Evolutionary conservation across 169 alveolate genomes (phyloP).

Genomic region (Babesia gibsoni): DNA sequence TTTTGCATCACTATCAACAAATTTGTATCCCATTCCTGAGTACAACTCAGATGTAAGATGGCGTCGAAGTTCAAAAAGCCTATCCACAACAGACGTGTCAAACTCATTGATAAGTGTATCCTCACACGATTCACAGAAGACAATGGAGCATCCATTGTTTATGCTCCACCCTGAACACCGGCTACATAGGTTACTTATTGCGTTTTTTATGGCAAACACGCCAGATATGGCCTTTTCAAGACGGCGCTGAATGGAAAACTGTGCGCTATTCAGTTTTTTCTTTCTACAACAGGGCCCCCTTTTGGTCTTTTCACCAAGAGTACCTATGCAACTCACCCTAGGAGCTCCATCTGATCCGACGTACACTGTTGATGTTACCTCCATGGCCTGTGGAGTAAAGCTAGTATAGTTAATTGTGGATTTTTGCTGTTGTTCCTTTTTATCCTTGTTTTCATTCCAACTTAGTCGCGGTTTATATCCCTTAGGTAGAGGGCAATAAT

Average conservation of each 20-base stretch:
- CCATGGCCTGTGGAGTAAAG: slow-evolving; percentile 8
- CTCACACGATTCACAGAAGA: slow-evolving; percentile 61
- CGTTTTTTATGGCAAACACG: slow-evolving; percentile 42
- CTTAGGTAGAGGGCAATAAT: slow-evolving; percentile 25
- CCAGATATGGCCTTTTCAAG: slow-evolving; percentile 8
- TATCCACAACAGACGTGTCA: slow-evolving; percentile 22
- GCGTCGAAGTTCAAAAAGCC: slow-evolving; percentile 38
- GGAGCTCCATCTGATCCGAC: slow-evolving; percentile 24
- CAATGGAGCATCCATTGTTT: slow-evolving; percentile 26
- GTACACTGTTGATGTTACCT: background rate
- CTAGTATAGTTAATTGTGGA: background rate
- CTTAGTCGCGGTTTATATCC: background rate
- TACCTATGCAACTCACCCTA: slow-evolving; percentile 19
- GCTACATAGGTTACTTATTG: slow-evolving; percentile 22
- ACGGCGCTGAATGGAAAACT: slow-evolving; percentile 21
- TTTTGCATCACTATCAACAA: background rate
- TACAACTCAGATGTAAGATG: slow-evolving; percentile 28
- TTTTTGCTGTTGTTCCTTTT: background rate
- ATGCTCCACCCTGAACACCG: slow-evolving; percentile 61
- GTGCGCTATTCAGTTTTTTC: background rate
- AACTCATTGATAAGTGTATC: slow-evolving; percentile 10
- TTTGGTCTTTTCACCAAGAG: background rate
- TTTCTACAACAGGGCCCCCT: background rate
- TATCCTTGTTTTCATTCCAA: background rate
- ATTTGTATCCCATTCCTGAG: slow-evolving; percentile 49